Base-by-base conservation (phyloP, 805 yeast genomes). In the Maudiozyma pseudohumilis region DNA sequence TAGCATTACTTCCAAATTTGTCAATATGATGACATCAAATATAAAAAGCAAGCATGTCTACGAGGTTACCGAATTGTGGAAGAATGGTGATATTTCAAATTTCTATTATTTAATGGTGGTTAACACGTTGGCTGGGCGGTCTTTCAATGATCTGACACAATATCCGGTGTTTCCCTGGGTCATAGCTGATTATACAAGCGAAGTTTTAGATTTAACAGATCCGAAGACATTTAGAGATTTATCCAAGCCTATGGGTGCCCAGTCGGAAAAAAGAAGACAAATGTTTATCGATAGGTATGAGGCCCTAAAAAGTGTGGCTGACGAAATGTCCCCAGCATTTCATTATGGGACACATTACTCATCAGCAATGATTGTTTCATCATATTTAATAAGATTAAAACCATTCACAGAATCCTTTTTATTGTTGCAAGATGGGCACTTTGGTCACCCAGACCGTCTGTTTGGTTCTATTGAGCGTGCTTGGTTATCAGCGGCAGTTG, bases 101-200 rank as follows among this genome's bases (percentile, higher is more conserved):
- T 87, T 86, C 47, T 80, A 78, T 51, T 86, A 86, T 50, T 61
- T 86, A 48, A 80, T 85, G 74, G 69, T 82, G 13, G 63, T 86
- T 19, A 86, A 86, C 50, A 84, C 92, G 0, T 56, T 86, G 40
- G 94, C 95, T 0, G 96, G 96, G 0, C 63, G 96, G 45, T 84
- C 95, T 0, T 84, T 80, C 59, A 87, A 86, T 56, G 95, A 86
- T 53, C 57, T 86, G 37, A 86, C 95, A 0, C 96, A 86, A 45
- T 86, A 86, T 51, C 95, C 95, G 0, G 80, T 87, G 1, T 87
- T 86, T 48, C 96, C 96, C 0, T 86, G 94, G 94, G 85, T 86
- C 0, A 70, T 86, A 42, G 78, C 92, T 0, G 95, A 86, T 53
- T 85, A 86, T 52, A 68, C 73, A 1, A 81, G 92, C 48, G 76